Conservation (phyloP, 768 basidiomycete genomes). For the Mycena vitilis region DNA sequence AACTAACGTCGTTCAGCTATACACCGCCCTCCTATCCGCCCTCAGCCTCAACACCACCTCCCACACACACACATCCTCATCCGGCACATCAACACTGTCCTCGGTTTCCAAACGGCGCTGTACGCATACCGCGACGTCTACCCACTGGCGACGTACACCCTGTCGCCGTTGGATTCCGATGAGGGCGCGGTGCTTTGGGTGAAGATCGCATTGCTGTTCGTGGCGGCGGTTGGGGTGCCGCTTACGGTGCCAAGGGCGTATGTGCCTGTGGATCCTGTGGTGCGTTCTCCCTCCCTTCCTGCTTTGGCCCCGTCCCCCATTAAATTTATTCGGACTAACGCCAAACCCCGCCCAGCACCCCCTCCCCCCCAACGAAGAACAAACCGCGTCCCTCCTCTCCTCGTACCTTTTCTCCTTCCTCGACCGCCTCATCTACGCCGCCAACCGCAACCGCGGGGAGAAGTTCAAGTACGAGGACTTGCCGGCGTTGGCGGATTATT, state of each 20-base stretch:
- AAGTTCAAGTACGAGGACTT: neutral
- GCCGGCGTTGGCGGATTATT: neutral
- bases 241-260: neutral
- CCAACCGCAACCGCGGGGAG: neutral
- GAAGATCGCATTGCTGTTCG: constrained; percentile 47
- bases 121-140: constrained; percentile 48
- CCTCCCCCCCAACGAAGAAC: neutral
- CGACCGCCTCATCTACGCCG: neutral
- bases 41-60: neutral
- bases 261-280: neutral
- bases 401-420: neutral
- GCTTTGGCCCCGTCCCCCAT: no score
- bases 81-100: constrained; percentile 18
- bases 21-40: constrained; percentile 12
- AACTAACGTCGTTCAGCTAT: neutral
- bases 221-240: neutral
- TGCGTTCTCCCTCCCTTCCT: neutral
- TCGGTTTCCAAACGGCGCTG: constrained; percentile 51
- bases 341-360: neutral
- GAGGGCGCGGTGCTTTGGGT: constrained; percentile 56
- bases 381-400: neutral
- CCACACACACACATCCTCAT: neutral
- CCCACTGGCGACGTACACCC: neutral
- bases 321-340: no score
- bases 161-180: constrained; percentile 49